phyloP scores from a whole-genome alignment of 805 yeast species.

The Candida yuanshanica region DNA sequence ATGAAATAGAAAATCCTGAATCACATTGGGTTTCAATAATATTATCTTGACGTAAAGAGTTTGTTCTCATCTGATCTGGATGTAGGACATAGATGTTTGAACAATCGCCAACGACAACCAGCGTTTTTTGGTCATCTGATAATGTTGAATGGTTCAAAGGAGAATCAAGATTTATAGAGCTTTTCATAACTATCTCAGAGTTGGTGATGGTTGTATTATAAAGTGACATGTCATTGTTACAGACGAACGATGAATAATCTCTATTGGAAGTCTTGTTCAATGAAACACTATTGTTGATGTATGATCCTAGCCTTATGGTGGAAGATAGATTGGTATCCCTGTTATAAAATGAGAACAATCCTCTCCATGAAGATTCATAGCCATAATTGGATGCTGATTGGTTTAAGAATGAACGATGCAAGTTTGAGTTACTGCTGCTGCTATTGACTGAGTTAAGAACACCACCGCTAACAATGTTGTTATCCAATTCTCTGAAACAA shows the following conservation, averaged over 20 bases:
- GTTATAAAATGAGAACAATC: conserved; percentile 55
- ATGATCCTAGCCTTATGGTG: conserved; percentile 64
- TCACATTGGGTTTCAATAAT: conserved; percentile 58
- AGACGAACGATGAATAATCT: conserved; percentile 55
- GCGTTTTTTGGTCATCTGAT: conserved; percentile 54
- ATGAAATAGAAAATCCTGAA: conserved; percentile 78
- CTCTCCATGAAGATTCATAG: conserved; percentile 43
- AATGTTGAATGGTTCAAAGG: conserved; percentile 72
- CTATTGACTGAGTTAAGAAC: conserved; percentile 34
- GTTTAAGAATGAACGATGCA: conserved; percentile 4
- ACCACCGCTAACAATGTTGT: conserved; percentile 49
- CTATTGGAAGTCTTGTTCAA: conserved; percentile 38
- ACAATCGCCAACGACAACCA: conserved; percentile 75
- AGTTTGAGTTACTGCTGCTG: conserved; percentile 6
- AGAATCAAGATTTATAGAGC: conserved; percentile 46
- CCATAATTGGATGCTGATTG: conserved; percentile 19
- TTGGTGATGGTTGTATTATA: conserved; percentile 57
- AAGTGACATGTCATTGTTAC: conserved; percentile 77
- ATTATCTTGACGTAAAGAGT: conserved; percentile 24
- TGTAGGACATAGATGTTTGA: conserved; percentile 51
- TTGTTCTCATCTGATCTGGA: conserved; percentile 30
- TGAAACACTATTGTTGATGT: conserved; percentile 77
- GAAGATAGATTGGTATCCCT: conserved; percentile 41
- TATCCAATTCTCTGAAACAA: conserved; percentile 57
- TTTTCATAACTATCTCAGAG: conserved; percentile 38